Base-by-base conservation (phyloP, 2,329 filamentous ascomycete species). In the Pestalotiopsis sp. region DNA sequence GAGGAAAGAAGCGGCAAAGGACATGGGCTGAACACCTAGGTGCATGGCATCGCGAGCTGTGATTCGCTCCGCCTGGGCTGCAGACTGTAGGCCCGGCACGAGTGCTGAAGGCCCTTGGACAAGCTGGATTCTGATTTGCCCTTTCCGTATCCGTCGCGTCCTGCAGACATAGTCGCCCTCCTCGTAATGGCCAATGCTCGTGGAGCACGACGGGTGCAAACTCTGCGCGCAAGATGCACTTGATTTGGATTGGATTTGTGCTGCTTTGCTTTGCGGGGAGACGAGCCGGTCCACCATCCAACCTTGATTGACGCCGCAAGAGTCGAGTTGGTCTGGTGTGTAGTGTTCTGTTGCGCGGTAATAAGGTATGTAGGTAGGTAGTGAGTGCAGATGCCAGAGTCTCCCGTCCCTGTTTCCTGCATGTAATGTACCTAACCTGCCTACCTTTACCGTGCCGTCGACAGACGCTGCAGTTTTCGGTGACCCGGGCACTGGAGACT, bases 101-200 rank as follows among this genome's bases (percentile, higher is more conserved):
- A 25, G 56, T n/a, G 62, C 60, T 65, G 20, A 41, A 36, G 20
- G 60, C 27, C 45, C 14, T 66, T 70, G 60, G 27, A 70, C 31
- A 9, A 36, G 31, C 31, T 36, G 69, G 45, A 70, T 66, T 61
- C 66, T 70, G 69, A 70, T 70, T 70, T 70, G 69, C 60, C 57
- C 56, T 60, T n/a, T 27, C 60, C 41, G 45, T 67, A 57, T 64
- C 31, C 17, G 39, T 25, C 38, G 45, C 45, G 12, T 67, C 23
- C 58, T 67, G 66, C 66, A 68, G 41, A 31, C 36, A 60, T 17
- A 12, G 49, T 52, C 49, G 31, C 52, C 23, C 31, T 31, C 38
- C 36, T 65, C 41, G 66, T 38, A 56, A 63, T 38, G 45, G 66
- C 41, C 27, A 58, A 66, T 45, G 41, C 65, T 60, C 56, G 56